Base-by-base conservation (phyloP, 768 basidiomycete species). In the Mycena sanguinolenta region DNA sequence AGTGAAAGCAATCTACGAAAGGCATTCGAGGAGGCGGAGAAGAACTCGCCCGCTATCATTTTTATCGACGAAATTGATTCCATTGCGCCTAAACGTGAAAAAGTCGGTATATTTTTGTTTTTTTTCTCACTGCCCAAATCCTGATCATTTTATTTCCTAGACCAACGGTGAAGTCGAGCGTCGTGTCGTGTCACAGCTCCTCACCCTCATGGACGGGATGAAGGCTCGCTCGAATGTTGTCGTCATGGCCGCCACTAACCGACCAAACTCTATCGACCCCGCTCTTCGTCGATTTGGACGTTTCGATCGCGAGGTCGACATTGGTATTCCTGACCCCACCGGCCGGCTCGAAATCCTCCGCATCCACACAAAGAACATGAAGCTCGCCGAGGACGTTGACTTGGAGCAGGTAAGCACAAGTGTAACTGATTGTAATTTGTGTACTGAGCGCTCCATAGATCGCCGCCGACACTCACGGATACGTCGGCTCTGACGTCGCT, bases 341-440 rank as follows among this genome's bases (percentile, higher is more conserved):
- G 98, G 98, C 64, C 97, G 98, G 82, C 90, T 99, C 53, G 98
- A 99, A 80, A 99, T 99, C 77, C 92, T 99, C 71, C 94, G 97
- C 61, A 99, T 99, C 71, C 98, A 99, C 87, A 99, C 98, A 66
- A 99, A 99, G 91, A 99, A 99, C 85, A 99, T 99, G 98, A 99
- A 99, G 83, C 87, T 99, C 58, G 90, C 82, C 28, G 97, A 99
- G 65, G 97, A 99, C 74, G 98, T 99, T 42, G 98, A 99, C 77
- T 90, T 99, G 69, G 98, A 99, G 82, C 95, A 96, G 86, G 94
- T 92, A 74, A 10, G 32, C 68, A 7, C 30, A 38, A 19, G 54
- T 65, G 58, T 59, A 53, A 38, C 10, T 34, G 14, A 1, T 65
- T 23, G 7, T 4, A 27, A 27, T 44, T 30, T 10, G 4, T 30